phyloP scores from a whole-genome alignment of 352 stramenopile genomes.

The Globisporangium echinulatum region DNA sequence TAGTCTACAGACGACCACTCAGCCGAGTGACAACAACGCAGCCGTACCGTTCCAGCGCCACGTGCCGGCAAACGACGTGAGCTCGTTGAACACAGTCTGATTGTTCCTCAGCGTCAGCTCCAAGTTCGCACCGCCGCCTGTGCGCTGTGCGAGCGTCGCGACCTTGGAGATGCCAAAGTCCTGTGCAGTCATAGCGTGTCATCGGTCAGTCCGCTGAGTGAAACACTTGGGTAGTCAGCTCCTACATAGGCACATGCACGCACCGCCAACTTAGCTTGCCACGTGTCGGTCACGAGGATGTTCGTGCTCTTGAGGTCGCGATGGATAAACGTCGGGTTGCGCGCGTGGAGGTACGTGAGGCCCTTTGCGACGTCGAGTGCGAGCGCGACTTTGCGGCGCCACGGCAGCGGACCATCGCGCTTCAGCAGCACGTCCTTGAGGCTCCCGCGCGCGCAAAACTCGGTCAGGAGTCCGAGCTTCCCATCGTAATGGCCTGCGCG shows the following conservation, averaged over 20 bases:
- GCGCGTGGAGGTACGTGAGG: constrained; percentile 70
- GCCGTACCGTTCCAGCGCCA: constrained; percentile 58
- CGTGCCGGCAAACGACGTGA: constrained; percentile 54
- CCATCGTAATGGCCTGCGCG: constrained; percentile 54
- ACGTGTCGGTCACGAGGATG: constrained; percentile 72
- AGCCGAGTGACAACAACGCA: background rate
- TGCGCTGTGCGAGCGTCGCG: constrained; percentile 39
- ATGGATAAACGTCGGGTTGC: constrained; percentile 64
- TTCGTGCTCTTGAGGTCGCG: constrained; percentile 70
- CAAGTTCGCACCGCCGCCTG: constrained; percentile 27
- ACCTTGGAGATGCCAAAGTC: constrained; percentile 75
- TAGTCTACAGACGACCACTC: background rate
- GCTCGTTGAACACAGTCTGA: constrained; percentile 18
- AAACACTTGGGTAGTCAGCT: too few species aligned
- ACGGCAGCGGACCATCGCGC: constrained; percentile 43
- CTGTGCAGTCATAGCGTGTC: constrained; percentile 1
- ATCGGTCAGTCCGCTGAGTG: too few species aligned
- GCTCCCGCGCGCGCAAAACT: constrained; percentile 62
- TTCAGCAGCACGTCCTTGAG: constrained; percentile 54
- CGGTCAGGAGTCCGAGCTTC: constrained; percentile 57
- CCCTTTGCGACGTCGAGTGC: constrained; percentile 64
- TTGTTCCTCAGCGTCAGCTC: constrained; percentile 15
- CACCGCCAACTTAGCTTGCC: constrained; percentile 62
- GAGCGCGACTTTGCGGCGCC: constrained; percentile 54
- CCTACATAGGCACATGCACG: background rate